Evolutionary conservation across 805 yeast genomes (phyloP).

Genomic region (Metschnikowia baotianmanensis): DNA sequence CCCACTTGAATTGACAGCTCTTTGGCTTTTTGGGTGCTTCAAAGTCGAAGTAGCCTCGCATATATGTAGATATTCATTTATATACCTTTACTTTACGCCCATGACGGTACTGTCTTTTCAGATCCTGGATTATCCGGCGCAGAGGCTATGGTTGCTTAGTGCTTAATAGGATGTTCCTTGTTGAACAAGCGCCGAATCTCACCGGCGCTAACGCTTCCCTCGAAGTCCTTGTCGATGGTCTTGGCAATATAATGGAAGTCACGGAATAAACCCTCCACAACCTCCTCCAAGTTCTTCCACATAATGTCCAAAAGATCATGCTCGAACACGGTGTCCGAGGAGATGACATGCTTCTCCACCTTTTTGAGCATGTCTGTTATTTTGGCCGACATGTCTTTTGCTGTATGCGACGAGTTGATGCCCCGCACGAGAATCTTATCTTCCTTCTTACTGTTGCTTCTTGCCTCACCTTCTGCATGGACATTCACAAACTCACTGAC

Average conservation of each 20-base stretch:
- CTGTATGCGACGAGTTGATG: constrained; percentile 54
- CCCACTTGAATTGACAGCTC: not conserved
- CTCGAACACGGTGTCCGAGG: constrained; percentile 44
- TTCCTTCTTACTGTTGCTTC: constrained; percentile 61
- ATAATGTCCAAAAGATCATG: constrained; percentile 56
- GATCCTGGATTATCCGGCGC: no score
- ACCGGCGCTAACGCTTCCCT: constrained; percentile 47
- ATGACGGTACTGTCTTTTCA: no score
- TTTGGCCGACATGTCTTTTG: constrained; percentile 53
- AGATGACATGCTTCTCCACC: constrained; percentile 53
- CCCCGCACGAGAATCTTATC: constrained; percentile 57
- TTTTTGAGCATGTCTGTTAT: constrained; percentile 55
- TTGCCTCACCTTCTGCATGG: constrained; percentile 49
- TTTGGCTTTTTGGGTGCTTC: not conserved
- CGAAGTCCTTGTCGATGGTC: constrained; percentile 51
- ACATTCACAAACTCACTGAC: constrained; percentile 65
- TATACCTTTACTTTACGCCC: not conserved
- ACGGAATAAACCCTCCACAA: constrained; percentile 54
- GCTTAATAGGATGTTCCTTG: not conserved
- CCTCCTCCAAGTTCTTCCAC: constrained; percentile 69
- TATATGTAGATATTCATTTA: no score
- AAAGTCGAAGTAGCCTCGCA: no score
- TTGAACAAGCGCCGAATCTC: constrained; percentile 56
- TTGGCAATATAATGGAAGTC: constrained; percentile 55
- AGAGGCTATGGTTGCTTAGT: not conserved